Base-by-base conservation (phyloP, 1,284 basidiomycete genomes). In the Vanrija pseudolonga region DNA sequence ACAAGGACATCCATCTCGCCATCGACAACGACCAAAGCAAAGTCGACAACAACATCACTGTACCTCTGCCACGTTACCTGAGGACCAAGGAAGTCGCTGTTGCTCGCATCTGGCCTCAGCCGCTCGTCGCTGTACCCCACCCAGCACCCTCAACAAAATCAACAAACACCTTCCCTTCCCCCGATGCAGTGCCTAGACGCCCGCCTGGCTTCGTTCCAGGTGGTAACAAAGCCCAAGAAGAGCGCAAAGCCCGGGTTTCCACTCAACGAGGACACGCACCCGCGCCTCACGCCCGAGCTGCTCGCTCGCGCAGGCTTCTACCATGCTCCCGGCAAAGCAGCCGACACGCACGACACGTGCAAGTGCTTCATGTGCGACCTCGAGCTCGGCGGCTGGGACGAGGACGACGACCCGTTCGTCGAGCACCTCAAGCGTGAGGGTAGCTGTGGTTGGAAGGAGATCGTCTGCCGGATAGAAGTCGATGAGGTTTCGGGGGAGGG, bases 261-360 rank as follows among this genome's bases (percentile, higher is more conserved):
- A 4, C 64, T 72, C 19, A 50, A 58, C 14, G 14, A 66, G 0
- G 18, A 58, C 0, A 61, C 62, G 2, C 63, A 72, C 52, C 76
- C 76, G 1, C 73, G 77, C 55, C 85, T 90, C 44, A 90, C 82
- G 43, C 84, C 90, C 1, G 73, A 80, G 46, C 78, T 81, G 4
- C 82, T 93, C 23, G 86, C 90, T 2, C 83, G 86, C 58, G 90
- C 90, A 3, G 90, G 90, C 14, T 93, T 92, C 77, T 90, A 83
- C 78, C 89, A 81, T 52, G 54, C 57, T 2, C 69, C 70, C 1
- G 63, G 61, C 39, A 26, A 56, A 3, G 43, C 38, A 17, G 26
- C 18, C 11, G 47, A 51, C 17, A 28, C 40, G 24, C 47, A 61
- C 43, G 73, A 76, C 55, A 67, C 64, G 14, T 72, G 69, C 22